Evolutionary conservation across 1,284 basidiomycete species (phyloP).

Genomic region (Sanghuangporus weigelae): DNA sequence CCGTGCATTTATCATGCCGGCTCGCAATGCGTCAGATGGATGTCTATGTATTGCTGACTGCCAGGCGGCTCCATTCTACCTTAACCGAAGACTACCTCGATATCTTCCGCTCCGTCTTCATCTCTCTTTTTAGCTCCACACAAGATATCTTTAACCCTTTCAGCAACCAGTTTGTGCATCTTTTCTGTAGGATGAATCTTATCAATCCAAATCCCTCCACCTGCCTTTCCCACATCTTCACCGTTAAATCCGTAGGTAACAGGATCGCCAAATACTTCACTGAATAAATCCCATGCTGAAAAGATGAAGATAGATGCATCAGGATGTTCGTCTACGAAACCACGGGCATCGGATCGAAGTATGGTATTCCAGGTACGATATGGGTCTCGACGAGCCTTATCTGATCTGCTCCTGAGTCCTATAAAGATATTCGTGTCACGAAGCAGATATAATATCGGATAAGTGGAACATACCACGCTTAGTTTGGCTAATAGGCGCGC

Average conservation of each 20-base stretch:
- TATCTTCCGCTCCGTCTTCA: not conserved
- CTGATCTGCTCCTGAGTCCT: not conserved
- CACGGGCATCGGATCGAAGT: conserved; percentile 29
- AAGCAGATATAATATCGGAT: not conserved
- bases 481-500: conserved; percentile 21
- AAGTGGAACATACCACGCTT: no score
- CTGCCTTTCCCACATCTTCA: conserved; percentile 27
- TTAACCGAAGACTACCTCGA: not conserved
- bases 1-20: not conserved
- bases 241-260: conserved; percentile 35
- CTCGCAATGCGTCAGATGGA: not conserved
- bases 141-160: conserved; percentile 36
- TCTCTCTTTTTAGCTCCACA: not conserved
- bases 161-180: conserved; percentile 39
- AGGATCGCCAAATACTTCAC: conserved; percentile 42
- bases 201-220: conserved; percentile 48
- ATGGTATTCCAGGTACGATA: conserved; percentile 41
- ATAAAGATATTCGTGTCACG: not conserved
- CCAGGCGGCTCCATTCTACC: not conserved
- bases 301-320: conserved; percentile 44
- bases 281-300: conserved; percentile 44
- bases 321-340: conserved; percentile 31
- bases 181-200: conserved; percentile 41
- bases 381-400: not conserved
- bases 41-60: not conserved